phyloP scores from a whole-genome alignment of 257 asterid species.

The Penstemon barbatus region DNA sequence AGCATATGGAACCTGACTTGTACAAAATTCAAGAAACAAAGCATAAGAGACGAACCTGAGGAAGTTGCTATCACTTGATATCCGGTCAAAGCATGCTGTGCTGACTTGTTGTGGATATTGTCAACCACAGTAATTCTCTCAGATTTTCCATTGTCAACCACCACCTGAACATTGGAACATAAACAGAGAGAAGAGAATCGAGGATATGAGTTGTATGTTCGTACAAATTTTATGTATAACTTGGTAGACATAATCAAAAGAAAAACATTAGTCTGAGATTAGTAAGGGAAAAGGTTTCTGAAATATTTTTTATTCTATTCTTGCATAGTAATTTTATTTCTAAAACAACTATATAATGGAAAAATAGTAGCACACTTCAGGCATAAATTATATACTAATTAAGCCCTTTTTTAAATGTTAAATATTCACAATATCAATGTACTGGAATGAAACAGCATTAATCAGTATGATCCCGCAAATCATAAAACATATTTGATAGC shows the following conservation, averaged over 20 bases:
- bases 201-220: not conserved
- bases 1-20: not conserved
- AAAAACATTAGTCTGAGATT: not conserved
- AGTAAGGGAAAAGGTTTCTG: not conserved
- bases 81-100: slow-evolving; percentile 80
- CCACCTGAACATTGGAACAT: slow-evolving; percentile 45
- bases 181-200: not conserved
- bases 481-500: too few species aligned
- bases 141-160: slow-evolving; percentile 74
- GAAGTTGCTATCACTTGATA: slow-evolving; percentile 70
- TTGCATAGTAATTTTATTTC: not conserved
- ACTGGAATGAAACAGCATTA: too few species aligned
- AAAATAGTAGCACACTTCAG: not conserved
- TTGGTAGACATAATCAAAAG: too few species aligned
- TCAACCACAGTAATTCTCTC: slow-evolving; percentile 73
- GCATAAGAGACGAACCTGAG: slow-evolving; percentile 45
- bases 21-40: slow-evolving; percentile 19
- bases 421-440: too few species aligned
- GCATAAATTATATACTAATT: too few species aligned
- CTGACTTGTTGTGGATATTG: slow-evolving; percentile 43
- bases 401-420: too few species aligned
- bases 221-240: too few species aligned
- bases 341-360: not conserved
- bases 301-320: too few species aligned
- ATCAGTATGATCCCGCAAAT: too few species aligned